phyloP scores from a whole-genome alignment of 768 basidiomycete genomes.

The Imleria badia region DNA sequence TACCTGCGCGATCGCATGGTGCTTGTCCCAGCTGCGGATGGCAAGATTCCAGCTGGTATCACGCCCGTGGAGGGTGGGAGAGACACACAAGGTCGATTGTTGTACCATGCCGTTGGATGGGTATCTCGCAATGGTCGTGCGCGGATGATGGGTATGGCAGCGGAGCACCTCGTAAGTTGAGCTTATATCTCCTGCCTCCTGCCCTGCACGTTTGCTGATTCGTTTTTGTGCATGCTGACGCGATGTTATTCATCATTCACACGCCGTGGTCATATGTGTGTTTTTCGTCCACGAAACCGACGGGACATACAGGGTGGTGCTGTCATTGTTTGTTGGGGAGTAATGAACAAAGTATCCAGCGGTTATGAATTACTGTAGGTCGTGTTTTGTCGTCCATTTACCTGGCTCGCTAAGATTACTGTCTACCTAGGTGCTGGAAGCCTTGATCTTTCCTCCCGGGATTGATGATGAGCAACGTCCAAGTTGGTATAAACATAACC shows the following conservation, averaged over 20 bases:
- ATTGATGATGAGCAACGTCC: too few species aligned
- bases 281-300: too few species aligned
- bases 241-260: too few species aligned
- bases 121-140: too few species aligned
- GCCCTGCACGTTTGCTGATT: too few species aligned
- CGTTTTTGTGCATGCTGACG: too few species aligned
- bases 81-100: neutral
- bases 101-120: constrained; percentile 4
- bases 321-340: constrained; percentile 1
- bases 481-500: too few species aligned
- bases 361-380: neutral
- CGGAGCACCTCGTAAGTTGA: constrained; percentile 1
- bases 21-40: neutral
- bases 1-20: neutral
- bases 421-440: neutral
- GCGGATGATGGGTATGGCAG: constrained; percentile 2
- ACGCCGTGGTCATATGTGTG: too few species aligned
- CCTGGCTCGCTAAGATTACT: neutral
- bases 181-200: too few species aligned
- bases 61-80: constrained; percentile 5
- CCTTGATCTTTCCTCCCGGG: neutral
- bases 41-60: neutral
- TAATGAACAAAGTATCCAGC: neutral
- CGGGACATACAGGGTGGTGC: neutral
- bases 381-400: neutral